phyloP scores from a whole-genome alignment of 805 yeast species.

The Monosporozyma servazzii region DNA sequence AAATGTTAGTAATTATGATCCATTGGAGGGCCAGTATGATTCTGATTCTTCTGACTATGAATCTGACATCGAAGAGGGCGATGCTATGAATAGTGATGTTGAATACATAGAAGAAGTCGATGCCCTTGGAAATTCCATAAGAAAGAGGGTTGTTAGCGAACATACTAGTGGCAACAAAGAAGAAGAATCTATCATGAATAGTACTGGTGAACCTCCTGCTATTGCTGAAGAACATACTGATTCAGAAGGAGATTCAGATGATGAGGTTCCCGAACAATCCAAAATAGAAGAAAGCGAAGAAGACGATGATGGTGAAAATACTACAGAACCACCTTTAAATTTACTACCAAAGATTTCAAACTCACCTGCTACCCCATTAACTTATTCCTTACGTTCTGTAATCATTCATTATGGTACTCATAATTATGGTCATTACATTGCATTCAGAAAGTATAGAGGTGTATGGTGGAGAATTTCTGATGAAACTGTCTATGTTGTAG shows the following conservation, averaged over 20 bases:
- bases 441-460: slow-evolving; percentile 71
- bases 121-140: slow-evolving; percentile 27
- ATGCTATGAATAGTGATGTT: slow-evolving; percentile 11
- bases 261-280: slow-evolving; percentile 9
- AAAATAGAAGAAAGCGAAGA: slow-evolving; percentile 9
- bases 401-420: slow-evolving; percentile 93
- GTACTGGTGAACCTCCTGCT: slow-evolving; percentile 8
- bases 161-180: slow-evolving; percentile 9
- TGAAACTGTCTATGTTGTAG: slow-evolving; percentile 72
- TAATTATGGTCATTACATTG: slow-evolving; percentile 94
- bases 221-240: slow-evolving; percentile 6
- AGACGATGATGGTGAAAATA: slow-evolving; percentile 6
- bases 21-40: slow-evolving; percentile 19
- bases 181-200: slow-evolving; percentile 3
- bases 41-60: slow-evolving; percentile 9
- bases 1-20: slow-evolving; percentile 23
- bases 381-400: slow-evolving; percentile 72
- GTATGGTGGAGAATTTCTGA: slow-evolving; percentile 96
- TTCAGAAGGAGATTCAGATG: slow-evolving; percentile 2
- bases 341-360: slow-evolving; percentile 5
- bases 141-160: slow-evolving; percentile 10
- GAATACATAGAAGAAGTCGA: slow-evolving; percentile 24
- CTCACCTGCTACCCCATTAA: slow-evolving; percentile 35
- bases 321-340: slow-evolving; percentile 2
- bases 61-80: slow-evolving; percentile 6